Evolutionary conservation across 495 filamentous ascomycete species (phyloP), one percentile per base, ranked within the genome.

Genomic region (Chaetomium fimeti): DNA sequence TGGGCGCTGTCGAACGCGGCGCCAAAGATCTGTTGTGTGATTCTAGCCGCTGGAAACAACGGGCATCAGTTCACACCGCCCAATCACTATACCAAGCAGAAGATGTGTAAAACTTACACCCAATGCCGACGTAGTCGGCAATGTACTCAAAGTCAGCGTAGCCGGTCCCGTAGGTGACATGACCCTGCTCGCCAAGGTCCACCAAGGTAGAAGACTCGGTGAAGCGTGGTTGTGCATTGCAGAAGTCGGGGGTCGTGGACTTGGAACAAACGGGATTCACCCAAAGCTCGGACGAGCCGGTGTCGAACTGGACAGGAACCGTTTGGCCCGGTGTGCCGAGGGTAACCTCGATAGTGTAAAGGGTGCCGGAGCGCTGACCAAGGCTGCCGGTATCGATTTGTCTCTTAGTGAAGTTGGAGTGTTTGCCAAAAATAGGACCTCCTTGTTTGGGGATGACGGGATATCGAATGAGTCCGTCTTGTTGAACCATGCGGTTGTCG

Each of bases 261-360:
- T 65, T 29, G 49, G 58, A 58, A 32, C 66, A 71, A 15, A 28
- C 47, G 9, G 66, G 66, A 29, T 71, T 69, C 49, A 65, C 69
- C 77, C 77, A 81, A 1, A 79, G 68, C 65, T 81, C 77, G 20
- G 74, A 75, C 11, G 75, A 77, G 29, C 77, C 77, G 3, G 79
- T 81, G 45, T 80, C 78, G 56, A 81, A 67, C 12, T 73, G 66
- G 48, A 81, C 71, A 16, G 72, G 69, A 11, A 81, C 71, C 0
- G 64, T 65, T 58, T 81, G 77, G 15, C 69, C 67, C 0, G 72
- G 70, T 1, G 68, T 68, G 28, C 70, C 70, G 5, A 72, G 28
- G 20, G 3, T 52, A 22, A 72, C 15, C 12, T 63, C 38, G 20
- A 72, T 63, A 15, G 66, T 72, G 62, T 72, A 72, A 5, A 61